These are phyloP conservation scores for Polytolypa hystricis DNA, from an alignment of 2,329 filamentous ascomycete genomes.

Conservation along the genomic window DNA sequence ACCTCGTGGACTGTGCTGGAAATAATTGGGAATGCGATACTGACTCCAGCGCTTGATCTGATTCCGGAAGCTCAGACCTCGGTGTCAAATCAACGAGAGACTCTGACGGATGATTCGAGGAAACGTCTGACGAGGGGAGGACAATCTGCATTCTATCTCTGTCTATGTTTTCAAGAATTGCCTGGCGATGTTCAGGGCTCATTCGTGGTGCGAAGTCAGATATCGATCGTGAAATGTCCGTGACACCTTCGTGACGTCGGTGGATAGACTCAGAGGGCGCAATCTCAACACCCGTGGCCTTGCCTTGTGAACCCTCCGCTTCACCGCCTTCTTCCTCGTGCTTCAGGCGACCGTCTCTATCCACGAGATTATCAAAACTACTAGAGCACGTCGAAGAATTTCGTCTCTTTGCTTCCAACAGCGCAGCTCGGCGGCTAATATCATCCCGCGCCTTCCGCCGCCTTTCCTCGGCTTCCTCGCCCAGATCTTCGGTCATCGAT, in stretches of 20 bases:
- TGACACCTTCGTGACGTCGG: slow-evolving; percentile 12
- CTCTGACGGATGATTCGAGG: slow-evolving; percentile 31
- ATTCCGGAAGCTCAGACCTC: slow-evolving; percentile 30
- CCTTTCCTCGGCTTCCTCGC: slow-evolving; percentile 34
- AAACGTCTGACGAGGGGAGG: slow-evolving; percentile 21
- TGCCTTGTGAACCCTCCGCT: slow-evolving; percentile 14
- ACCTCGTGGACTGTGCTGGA: slow-evolving; percentile 16
- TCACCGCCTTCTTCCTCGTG: background rate
- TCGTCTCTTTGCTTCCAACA: slow-evolving; percentile 29
- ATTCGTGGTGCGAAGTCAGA: slow-evolving; percentile 12
- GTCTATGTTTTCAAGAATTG: slow-evolving; percentile 13
- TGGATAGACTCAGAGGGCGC: slow-evolving; percentile 17
- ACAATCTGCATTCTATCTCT: slow-evolving; percentile 18
- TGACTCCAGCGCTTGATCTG: slow-evolving; percentile 15
- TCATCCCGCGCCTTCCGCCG: slow-evolving; percentile 35
- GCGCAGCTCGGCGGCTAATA: slow-evolving; percentile 31
- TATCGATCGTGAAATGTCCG: slow-evolving; percentile 9
- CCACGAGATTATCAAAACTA: slow-evolving; percentile 37
- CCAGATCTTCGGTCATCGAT: slow-evolving; percentile 37
- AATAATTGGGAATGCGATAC: slow-evolving; percentile 18
- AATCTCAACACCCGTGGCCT: slow-evolving; percentile 29
- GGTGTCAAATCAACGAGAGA: slow-evolving; percentile 35
- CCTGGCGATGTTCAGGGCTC: slow-evolving; percentile 10
- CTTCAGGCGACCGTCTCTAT: slow-evolving; percentile 29
- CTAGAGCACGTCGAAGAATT: slow-evolving; percentile 14